Conservation (phyloP, 1,284 basidiomycete genomes). For the Coniferiporia sulphurascens region DNA sequence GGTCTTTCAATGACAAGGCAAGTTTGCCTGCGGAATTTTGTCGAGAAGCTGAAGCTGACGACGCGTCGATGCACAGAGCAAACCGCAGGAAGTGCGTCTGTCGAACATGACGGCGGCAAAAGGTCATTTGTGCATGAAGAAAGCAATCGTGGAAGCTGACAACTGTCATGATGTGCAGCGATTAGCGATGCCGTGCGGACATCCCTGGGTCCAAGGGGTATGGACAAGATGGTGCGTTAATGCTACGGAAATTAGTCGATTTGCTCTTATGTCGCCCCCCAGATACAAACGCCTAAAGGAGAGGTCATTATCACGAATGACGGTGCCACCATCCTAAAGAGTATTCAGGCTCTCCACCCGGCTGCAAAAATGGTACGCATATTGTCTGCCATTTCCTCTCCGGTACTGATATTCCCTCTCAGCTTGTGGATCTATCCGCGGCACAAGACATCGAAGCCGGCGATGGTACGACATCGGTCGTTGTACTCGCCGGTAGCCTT, state of each 20-base stretch:
- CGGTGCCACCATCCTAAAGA: slow-evolving; percentile 96
- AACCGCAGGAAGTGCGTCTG: slow-evolving; percentile 89
- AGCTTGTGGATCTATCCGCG: slow-evolving; percentile 96
- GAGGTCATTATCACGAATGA: slow-evolving; percentile 99
- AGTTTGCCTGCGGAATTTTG: slow-evolving; percentile 7
- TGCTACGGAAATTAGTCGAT: slow-evolving; percentile 9
- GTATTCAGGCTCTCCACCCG: slow-evolving; percentile 96
- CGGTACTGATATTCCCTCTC: background rate
- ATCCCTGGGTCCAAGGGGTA: slow-evolving; percentile 94
- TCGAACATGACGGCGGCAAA: slow-evolving; percentile 97
- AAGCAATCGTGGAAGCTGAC: slow-evolving; percentile 8
- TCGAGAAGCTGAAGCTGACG: slow-evolving; percentile 23
- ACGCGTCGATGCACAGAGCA: slow-evolving; percentile 53
- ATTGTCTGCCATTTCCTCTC: slow-evolving; percentile 7
- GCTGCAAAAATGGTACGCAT: slow-evolving; percentile 89
- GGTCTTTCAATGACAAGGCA: slow-evolving; percentile 81
- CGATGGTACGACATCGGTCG: slow-evolving; percentile 98
- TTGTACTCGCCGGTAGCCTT: slow-evolving; percentile 92
- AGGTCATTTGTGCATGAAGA: slow-evolving; percentile 46
- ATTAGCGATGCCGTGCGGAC: slow-evolving; percentile 98
- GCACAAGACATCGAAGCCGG: slow-evolving; percentile 99
- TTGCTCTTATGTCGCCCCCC: slow-evolving; percentile 11
- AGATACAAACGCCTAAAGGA: slow-evolving; percentile 97
- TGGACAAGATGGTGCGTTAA: slow-evolving; percentile 93
- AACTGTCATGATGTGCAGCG: slow-evolving; percentile 44